A percentile compares a stretch with the other conserved stretches of the same genome.
Evolutionary conservation across 257 asterid genomes (phyloP).

Genomic region (Avicennia marina): DNA sequence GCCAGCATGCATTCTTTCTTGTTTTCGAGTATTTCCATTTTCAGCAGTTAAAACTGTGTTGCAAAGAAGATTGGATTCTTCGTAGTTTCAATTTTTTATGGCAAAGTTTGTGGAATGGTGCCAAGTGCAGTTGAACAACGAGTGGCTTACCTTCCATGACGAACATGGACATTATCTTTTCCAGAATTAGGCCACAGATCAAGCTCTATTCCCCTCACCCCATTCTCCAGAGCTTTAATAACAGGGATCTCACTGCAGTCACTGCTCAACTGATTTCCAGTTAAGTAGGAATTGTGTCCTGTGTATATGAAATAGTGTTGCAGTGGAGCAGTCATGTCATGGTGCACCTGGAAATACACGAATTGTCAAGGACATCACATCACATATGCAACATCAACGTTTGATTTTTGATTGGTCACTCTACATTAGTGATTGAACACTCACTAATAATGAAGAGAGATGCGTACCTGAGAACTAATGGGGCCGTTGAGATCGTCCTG

Average conservation of each 20-base stretch:
- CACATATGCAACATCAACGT: no score
- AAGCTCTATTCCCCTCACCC: slow-evolving; percentile 84
- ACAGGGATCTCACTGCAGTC: slow-evolving; percentile 82
- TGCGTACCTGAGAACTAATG: slow-evolving; percentile 45
- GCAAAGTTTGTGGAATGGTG: no score
- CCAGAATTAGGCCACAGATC: slow-evolving; percentile 82
- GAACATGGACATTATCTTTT: slow-evolving; percentile 64
- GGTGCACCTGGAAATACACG: slow-evolving; percentile 62
- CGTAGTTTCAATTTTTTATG: no score
- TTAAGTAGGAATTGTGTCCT: slow-evolving; percentile 90
- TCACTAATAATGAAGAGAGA: not conserved
- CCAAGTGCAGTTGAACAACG: not conserved
- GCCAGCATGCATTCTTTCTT: not conserved
- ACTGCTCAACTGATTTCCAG: slow-evolving; percentile 85
- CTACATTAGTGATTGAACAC: no score
- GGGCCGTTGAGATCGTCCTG: slow-evolving; percentile 92
- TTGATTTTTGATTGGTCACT: no score
- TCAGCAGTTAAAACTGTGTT: no score
- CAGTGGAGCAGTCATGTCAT: slow-evolving; percentile 90
- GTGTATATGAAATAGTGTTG: slow-evolving; percentile 85
- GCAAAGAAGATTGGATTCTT: no score
- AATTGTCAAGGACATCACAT: not conserved
- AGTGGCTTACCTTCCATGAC: slow-evolving; percentile 69
- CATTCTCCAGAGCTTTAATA: slow-evolving; percentile 65
- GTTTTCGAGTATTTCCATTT: no score